phyloP scores from a whole-genome alignment of 495 filamentous ascomycete genomes.

The Corynascus novoguineensis region DNA sequence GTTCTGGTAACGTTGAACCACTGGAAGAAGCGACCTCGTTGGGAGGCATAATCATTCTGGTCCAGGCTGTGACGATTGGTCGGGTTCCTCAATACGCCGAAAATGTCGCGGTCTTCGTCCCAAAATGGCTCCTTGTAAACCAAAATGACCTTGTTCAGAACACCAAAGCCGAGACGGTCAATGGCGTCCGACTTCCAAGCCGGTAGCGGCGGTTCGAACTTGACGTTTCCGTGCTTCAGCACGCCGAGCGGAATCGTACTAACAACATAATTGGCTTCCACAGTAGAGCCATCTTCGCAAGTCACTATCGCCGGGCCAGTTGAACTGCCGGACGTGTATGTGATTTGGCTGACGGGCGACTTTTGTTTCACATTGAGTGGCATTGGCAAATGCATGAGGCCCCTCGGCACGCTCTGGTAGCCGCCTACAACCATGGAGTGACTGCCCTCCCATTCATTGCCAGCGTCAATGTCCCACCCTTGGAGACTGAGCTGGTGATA shows the following conservation, averaged over 20 bases:
- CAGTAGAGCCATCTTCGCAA: conserved; percentile 69
- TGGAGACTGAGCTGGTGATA: conserved; percentile 80
- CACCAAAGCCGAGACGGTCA: conserved; percentile 81
- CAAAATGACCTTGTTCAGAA: conserved; percentile 91
- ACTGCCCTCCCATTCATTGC: conserved; percentile 93
- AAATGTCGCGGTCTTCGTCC: conserved; percentile 89
- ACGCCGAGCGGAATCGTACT: conserved; percentile 86
- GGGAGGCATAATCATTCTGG: conserved; percentile 48
- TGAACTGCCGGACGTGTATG: conserved; percentile 50
- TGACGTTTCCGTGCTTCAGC: conserved; percentile 66
- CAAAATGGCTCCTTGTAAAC: conserved; percentile 90
- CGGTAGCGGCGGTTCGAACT: conserved; percentile 80
- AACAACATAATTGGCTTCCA: conserved; percentile 82
- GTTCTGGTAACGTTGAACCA: conserved; percentile 95
- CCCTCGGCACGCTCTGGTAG: conserved; percentile 83
- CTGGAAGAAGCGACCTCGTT: conserved; percentile 81
- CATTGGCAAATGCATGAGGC: conserved; percentile 67
- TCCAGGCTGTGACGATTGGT: conserved; percentile 46
- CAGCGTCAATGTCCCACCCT: conserved; percentile 93
- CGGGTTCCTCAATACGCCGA: conserved; percentile 77
- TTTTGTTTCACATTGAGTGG: conserved; percentile 74
- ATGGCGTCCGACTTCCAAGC: conserved; percentile 80
- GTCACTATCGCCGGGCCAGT: conserved; percentile 52
- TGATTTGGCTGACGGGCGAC: conserved; percentile 61
- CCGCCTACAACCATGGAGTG: conserved; percentile 90